Evolutionary conservation across 2,329 filamentous ascomycete species (phyloP).

Genomic region (Chrysoporthe austroafricana): DNA sequence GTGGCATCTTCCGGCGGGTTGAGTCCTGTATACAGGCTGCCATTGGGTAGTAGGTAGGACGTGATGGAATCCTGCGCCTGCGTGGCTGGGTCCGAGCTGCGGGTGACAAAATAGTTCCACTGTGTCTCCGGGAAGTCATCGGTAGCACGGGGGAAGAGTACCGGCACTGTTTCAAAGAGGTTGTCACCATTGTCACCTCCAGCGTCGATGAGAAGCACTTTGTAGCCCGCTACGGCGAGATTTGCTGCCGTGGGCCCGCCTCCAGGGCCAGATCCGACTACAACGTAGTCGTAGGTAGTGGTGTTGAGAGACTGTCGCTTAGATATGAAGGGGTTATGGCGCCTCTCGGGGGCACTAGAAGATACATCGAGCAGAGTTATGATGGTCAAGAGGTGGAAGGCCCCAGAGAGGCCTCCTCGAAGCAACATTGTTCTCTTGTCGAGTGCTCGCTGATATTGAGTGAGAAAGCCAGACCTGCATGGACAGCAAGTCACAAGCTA

Average conservation of each 20-base stretch:
- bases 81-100: constrained; percentile 58
- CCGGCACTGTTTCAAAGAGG: constrained; percentile 21
- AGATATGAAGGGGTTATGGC: constrained; percentile 14
- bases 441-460: not conserved
- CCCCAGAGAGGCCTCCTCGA: not conserved
- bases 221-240: constrained; percentile 24
- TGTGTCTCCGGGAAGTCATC: constrained; percentile 56
- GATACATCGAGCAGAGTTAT: not conserved
- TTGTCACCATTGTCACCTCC: constrained; percentile 59
- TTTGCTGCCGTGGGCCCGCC: constrained; percentile 24
- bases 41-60: constrained; percentile 56
- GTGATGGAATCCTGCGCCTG: constrained; percentile 63
- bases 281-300: constrained; percentile 25
- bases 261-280: constrained; percentile 25
- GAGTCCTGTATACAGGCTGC: constrained; percentile 56
- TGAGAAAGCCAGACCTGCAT: not conserved
- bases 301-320: constrained; percentile 8
- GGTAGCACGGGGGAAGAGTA: constrained; percentile 56
- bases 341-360: not conserved
- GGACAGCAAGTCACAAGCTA: not conserved
- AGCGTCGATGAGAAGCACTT: constrained; percentile 49
- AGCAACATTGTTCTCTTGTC: not conserved
- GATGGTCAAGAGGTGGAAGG: not conserved
- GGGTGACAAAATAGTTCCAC: constrained; percentile 69
- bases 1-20: constrained; percentile 56